Evolutionary conservation across 129 eudicot genomes (phyloP), one percentile per base, ranked within the genome.

Genomic region (Logfia minima): DNA sequence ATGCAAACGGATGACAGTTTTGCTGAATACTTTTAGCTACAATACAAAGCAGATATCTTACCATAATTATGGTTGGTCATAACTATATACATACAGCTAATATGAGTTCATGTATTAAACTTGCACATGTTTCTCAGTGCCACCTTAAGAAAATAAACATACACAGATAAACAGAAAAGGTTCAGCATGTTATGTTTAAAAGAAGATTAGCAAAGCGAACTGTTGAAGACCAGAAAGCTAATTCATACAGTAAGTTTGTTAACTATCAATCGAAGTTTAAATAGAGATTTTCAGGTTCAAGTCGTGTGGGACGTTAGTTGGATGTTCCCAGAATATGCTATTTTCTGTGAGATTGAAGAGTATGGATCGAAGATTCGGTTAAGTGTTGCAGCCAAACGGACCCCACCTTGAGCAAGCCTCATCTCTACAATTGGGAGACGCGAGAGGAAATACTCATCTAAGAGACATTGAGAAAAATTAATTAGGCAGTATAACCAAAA

Each of bases 371-470:
- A 94, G 77, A 91, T 89, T 24, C 89, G 85, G 82, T 95, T 95
- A 78, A 95, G 99, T 23, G 88, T 86, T 63, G 96, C 92, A 37
- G 97, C 97, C 83, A 95, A 68, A 51, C 99, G 97, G 75, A 95
- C 90, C 80, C 94, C 99, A 37, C 90, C 87, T 82, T 95, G 96
- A 8, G 97, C 99, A 14, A 95, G 78, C 81, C 99, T 86, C 85
- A 80, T 77, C 87, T 91, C 97, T 45, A 92, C 97, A 70, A 95
- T 66, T 5, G 99, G 99, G 77, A 87, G 74, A 76, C 99, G 88
- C 34, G 99, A 87, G 79, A 89, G 90, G 83, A 95, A 95, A 88
- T 95, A 95, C 14, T 95, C 99, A 34, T 95, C 99, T 95, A 72
- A 28, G 29, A 73, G 26, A 52, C 16, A 45, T 24, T 41, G 77